A percentile compares a stretch with the other conserved stretches of the same genome.
phyloP scores from a whole-genome alignment of 169 alveolate species.

The Plasmodium cynomolgi region DNA sequence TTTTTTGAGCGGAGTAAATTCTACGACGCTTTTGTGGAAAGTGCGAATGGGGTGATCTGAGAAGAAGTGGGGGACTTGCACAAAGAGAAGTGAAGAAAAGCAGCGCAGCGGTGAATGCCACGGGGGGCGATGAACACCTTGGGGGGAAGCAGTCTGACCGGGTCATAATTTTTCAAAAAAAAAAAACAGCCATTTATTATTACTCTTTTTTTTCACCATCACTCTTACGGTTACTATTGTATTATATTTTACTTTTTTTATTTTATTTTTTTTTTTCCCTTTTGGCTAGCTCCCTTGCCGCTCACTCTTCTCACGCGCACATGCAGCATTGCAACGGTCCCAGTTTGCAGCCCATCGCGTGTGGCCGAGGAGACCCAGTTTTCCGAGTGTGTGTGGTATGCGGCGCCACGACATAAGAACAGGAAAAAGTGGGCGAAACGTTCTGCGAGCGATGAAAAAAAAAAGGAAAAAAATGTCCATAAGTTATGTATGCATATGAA shows the following conservation, averaged over 20 bases:
- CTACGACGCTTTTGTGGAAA: conserved; percentile 45
- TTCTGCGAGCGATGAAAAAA: neutral
- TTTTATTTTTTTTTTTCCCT: neutral
- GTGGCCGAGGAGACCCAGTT: neutral
- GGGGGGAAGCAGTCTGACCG: neutral
- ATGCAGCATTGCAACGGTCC: neutral
- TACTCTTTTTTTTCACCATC: neutral
- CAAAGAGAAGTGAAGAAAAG: neutral
- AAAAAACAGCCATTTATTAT: neutral
- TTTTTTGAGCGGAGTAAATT: neutral
- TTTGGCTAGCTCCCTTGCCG: neutral
- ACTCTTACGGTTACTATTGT: neutral
- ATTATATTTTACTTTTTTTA: neutral
- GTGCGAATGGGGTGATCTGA: neutral
- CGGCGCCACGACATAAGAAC: neutral
- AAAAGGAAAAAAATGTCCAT: neutral
- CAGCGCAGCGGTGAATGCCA: neutral
- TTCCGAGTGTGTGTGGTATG: neutral
- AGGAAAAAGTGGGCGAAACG: neutral
- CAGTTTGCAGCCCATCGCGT: neutral
- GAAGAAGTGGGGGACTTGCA: neutral
- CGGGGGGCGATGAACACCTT: neutral
- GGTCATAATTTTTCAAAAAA: neutral
- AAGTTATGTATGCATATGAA: neutral
- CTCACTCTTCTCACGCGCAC: neutral